These are phyloP conservation scores for Penicillium oxalicum DNA, from an alignment of 2,329 filamentous ascomycete genomes.

Conservation along the genomic window DNA sequence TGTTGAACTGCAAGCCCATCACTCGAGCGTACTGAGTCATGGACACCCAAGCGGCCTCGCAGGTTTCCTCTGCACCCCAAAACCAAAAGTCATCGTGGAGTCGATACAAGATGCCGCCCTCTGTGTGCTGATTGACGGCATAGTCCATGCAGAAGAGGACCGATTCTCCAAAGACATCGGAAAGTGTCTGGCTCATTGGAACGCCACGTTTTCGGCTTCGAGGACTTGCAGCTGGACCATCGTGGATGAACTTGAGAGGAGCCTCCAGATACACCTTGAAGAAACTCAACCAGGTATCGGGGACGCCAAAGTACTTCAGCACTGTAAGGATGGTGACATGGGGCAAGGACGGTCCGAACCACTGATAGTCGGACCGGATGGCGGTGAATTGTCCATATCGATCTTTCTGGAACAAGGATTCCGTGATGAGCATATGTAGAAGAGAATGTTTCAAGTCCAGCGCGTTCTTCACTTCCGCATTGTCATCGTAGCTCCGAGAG, in stretches of 20 bases:
- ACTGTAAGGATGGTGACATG: constrained; percentile 56
- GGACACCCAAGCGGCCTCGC: constrained; percentile 55
- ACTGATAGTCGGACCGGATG: constrained; percentile 54
- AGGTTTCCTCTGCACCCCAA: constrained; percentile 52
- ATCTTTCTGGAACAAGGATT: constrained; percentile 48
- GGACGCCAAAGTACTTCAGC: constrained; percentile 55
- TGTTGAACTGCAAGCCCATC: constrained; percentile 55
- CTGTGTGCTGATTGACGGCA: constrained; percentile 54
- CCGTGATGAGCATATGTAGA: constrained; percentile 52
- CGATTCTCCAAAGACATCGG: constrained; percentile 54
- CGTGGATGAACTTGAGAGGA: constrained; percentile 53
- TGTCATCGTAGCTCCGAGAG: constrained; percentile 37
- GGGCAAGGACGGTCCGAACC: constrained; percentile 53
- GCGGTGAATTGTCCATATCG: constrained; percentile 48
- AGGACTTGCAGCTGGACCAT: constrained; percentile 42
- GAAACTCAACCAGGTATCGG: constrained; percentile 52
- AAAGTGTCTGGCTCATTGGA: constrained; percentile 55
- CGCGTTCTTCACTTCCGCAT: constrained; percentile 36
- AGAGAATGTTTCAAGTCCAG: constrained; percentile 51
- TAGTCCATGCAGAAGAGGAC: constrained; percentile 62
- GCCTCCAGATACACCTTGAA: constrained; percentile 55
- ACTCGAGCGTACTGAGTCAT: constrained; percentile 50
- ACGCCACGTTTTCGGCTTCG: constrained; percentile 51
- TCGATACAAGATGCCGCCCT: constrained; percentile 53
- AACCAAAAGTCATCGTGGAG: constrained; percentile 64